These are phyloP conservation scores for Cladosporium oxysporum DNA, from an alignment of 2,329 filamentous ascomycete species.

Conservation along the genomic window DNA sequence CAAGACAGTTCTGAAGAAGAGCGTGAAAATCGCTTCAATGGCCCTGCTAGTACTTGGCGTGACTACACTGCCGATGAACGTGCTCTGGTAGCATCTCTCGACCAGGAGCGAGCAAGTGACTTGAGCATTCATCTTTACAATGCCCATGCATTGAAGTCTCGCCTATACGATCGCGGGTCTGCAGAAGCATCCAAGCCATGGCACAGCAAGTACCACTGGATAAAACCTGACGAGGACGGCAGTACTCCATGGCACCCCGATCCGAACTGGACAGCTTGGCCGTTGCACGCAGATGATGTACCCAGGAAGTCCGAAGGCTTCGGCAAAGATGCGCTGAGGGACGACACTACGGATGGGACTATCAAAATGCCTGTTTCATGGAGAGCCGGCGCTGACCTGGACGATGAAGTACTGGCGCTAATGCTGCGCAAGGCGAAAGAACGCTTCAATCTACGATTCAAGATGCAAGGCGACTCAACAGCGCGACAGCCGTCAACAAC, in stretches of 20 bases:
- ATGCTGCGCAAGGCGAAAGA: slow-evolving; percentile 69
- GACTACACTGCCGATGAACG: slow-evolving; percentile 63
- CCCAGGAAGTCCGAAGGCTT: slow-evolving; percentile 59
- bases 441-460: slow-evolving; percentile 42
- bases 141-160: slow-evolving; percentile 66
- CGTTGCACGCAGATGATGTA: slow-evolving; percentile 63
- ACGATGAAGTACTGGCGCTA: slow-evolving; percentile 68
- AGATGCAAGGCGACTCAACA: background rate
- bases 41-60: slow-evolving; percentile 67
- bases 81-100: slow-evolving; percentile 63
- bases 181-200: slow-evolving; percentile 29
- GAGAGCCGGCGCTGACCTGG: slow-evolving; percentile 62
- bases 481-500: background rate
- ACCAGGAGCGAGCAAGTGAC: slow-evolving; percentile 64
- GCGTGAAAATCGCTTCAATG: slow-evolving; percentile 68
- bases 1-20: slow-evolving; percentile 23
- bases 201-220: slow-evolving; percentile 46
- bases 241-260: slow-evolving; percentile 47
- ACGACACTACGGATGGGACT: slow-evolving; percentile 22
- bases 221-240: slow-evolving; percentile 35
- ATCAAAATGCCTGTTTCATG: slow-evolving; percentile 26
- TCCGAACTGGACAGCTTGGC: slow-evolving; percentile 82
- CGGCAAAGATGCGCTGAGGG: slow-evolving; percentile 34
- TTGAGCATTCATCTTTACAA: slow-evolving; percentile 79
- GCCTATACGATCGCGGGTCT: slow-evolving; percentile 31